Evolutionary conservation across 306 rosid species (phyloP), one percentile per base, ranked within the genome.

Genomic region (Leucaena leucocephala): DNA sequence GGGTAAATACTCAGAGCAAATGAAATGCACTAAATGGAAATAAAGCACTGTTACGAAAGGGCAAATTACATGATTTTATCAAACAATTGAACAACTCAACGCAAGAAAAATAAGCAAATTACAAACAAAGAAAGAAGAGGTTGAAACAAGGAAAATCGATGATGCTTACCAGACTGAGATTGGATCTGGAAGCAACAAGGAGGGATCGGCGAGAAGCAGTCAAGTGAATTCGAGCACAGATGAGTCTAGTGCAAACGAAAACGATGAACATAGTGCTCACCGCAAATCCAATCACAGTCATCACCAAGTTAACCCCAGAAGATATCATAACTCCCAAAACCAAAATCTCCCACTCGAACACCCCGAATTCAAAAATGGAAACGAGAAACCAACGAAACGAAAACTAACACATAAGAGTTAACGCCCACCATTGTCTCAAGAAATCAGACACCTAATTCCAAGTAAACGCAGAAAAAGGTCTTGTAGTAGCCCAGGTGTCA

Each of bases 251-350:
- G 80, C 94, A 94, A 10, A 94, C 91, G 79, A 90, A 92, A 62
- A 94, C 91, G 82, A 94, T 94, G 93, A 94, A 94, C 94, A 89
- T 82, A 73, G 94, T 88, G 87, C 98, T 94, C 68, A 94, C 97
- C 17, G 91, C 91, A 63, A 94, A 94, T 21, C 97, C 98, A 88
- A 92, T 90, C 78, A 92, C 93, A 21, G 94, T 94, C 98, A 94
- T 94, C 83, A 94, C 98, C 90, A 94, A 81, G 74, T 94, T 94
- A 12, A 92, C 66, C 76, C 97, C 97, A 4, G 98, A 78, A 27
- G 98, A 87, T 71, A 92, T 94, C 97, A 92, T 94, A 91, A 94
- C 90, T 27, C 27, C 27, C 27, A 27, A 27, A 3, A n/a, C 45
- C 44, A n/a, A 27, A 46, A 6, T 45, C 8, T 73, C 74, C 42